Conservation (phyloP, 495 filamentous ascomycete species). For the Trichoderma gamsii region DNA sequence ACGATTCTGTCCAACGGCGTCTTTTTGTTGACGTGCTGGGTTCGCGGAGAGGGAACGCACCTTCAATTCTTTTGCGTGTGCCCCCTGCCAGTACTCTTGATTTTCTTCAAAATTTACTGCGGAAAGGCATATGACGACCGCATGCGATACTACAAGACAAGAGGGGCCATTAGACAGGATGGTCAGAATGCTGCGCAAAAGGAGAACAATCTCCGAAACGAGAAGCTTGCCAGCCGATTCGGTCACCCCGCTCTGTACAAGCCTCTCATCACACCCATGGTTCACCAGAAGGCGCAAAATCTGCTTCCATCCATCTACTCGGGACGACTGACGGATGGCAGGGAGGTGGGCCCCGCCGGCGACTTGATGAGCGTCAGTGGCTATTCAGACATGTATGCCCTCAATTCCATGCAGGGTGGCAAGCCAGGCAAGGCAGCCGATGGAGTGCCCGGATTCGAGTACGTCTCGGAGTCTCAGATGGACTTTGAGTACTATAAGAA, state of each 20-base stretch:
- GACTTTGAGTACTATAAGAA: conserved; percentile 92
- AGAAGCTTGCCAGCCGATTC: conserved; percentile 74
- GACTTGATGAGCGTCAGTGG: conserved; percentile 55
- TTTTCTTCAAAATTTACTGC: conserved; percentile 86
- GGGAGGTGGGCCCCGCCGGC: conserved; percentile 41
- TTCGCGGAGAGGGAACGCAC: conserved; percentile 44
- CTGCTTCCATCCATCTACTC: conserved; percentile 73
- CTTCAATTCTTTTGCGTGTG: conserved; percentile 59
- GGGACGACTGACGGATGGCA: conserved; percentile 61
- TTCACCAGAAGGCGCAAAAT: conserved; percentile 81
- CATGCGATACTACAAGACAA: conserved; percentile 63
- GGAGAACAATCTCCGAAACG: conserved; percentile 45
- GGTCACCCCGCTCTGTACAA: conserved; percentile 88
- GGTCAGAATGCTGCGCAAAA: conserved; percentile 21
- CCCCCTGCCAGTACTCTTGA: conserved; percentile 74
- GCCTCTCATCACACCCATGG: conserved; percentile 90
- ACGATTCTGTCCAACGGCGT: conserved; percentile 72
- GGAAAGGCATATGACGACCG: conserved; percentile 65
- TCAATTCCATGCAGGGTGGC: conserved; percentile 75
- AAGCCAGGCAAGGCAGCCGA: conserved; percentile 62
- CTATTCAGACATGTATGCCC: conserved; percentile 62
- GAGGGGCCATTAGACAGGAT: conserved; percentile 31
- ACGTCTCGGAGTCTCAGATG: conserved; percentile 82
- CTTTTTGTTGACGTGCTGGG: conserved; percentile 67
- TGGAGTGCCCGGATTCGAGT: conserved; percentile 61